Evolutionary conservation across 2,329 filamentous ascomycete genomes (phyloP).

Genomic region (Trematosphaeria pertusa): DNA sequence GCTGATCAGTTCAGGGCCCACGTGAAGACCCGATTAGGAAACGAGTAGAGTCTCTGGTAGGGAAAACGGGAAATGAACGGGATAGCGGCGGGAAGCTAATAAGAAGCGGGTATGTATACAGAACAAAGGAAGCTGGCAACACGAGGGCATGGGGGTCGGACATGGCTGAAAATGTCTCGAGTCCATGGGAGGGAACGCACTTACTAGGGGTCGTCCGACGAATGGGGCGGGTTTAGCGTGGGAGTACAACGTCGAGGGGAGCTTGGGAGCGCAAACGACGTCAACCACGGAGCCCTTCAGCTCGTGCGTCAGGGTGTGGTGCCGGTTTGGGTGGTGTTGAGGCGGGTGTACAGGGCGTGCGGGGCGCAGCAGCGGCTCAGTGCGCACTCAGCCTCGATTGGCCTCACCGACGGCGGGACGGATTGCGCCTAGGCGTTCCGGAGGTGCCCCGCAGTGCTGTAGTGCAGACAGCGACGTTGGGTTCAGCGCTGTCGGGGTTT

Average conservation of each 20-base stretch:
- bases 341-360: constrained; percentile 9
- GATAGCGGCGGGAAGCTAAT: neutral
- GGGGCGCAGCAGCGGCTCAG: constrained; percentile 23
- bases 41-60: neutral
- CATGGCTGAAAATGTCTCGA: constrained; percentile 2
- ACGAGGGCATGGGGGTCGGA: constrained; percentile 14
- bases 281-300: constrained; percentile 13
- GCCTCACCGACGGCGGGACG: constrained; percentile 16
- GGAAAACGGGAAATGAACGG: neutral
- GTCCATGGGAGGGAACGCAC: constrained; percentile 18
- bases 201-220: constrained; percentile 25
- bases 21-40: constrained; percentile 14
- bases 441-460: constrained; percentile 9
- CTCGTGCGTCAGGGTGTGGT: constrained; percentile 1
- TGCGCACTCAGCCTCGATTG: constrained; percentile 13
- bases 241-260: constrained; percentile 13
- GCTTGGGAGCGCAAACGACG: constrained; percentile 8
- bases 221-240: constrained; percentile 26
- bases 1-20: constrained; percentile 15
- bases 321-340: constrained; percentile 8
- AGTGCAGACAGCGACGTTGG: constrained; percentile 5
- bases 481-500: constrained; percentile 9
- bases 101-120: constrained; percentile 2
- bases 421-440: constrained; percentile 8
- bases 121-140: constrained; percentile 14